Conservation (phyloP, 2,329 filamentous ascomycete genomes). For the Zalaria sp. region DNA sequence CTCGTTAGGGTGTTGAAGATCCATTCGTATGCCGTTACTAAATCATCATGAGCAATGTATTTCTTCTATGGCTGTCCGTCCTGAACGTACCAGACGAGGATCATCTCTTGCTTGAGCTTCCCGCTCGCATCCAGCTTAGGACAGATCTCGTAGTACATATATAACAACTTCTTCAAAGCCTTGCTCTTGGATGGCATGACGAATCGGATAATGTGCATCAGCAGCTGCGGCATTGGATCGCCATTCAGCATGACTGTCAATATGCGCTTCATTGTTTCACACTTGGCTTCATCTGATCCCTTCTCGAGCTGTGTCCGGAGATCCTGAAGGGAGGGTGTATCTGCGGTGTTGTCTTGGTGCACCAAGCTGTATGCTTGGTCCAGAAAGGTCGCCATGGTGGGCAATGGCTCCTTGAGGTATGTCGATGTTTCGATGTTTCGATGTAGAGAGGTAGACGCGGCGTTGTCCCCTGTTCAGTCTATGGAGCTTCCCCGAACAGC, state of each 20-base stretch:
- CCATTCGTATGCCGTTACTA: constrained; percentile 95
- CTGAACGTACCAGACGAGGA: constrained; percentile 69
- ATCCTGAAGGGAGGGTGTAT: constrained; percentile 80
- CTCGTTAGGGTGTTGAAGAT: constrained; percentile 94
- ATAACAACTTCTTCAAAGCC: constrained; percentile 90
- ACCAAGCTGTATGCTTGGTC: constrained; percentile 94
- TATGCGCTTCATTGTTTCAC: constrained; percentile 68
- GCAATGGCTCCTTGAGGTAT: neutral
- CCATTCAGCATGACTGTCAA: constrained; percentile 96
- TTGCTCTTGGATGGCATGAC: constrained; percentile 99
- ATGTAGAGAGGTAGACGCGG: too few relatives aligned
- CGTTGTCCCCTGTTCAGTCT: constrained; percentile 1
- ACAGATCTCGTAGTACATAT: constrained; percentile 99
- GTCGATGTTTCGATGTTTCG: neutral
- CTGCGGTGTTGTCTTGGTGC: constrained; percentile 92
- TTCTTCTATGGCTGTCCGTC: neutral
- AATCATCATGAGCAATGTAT: constrained; percentile 2
- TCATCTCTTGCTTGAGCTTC: constrained; percentile 99
- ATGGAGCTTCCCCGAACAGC: neutral
- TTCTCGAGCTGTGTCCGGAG: constrained; percentile 51
- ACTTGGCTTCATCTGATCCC: constrained; percentile 23
- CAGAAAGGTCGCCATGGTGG: constrained; percentile 82
- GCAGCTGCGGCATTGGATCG: constrained; percentile 82
- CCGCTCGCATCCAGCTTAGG: constrained; percentile 84
- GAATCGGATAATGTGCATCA: constrained; percentile 99